Base-by-base conservation (phyloP, 352 stramenopile species). In the Thraustotheca clavata region DNA sequence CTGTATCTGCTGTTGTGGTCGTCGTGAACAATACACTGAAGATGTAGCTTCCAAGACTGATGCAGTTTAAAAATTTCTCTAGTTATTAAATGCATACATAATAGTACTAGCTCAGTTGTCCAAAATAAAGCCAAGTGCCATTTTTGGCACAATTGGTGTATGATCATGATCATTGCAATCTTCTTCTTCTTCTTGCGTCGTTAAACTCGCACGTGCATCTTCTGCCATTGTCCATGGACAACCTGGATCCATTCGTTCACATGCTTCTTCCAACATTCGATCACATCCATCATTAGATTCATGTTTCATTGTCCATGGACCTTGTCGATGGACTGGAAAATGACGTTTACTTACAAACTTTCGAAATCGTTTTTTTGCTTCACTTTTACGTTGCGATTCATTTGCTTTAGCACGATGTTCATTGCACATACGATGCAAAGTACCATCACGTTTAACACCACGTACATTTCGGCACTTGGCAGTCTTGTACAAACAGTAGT, bases 401-500 rank as follows among this genome's bases (percentile, higher is more conserved):
- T 90, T 92, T 48, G 83, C 83, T 59, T 86, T 86, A 62, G 86
- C 78, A 2, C 84, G 80, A 69, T 94, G 84, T 71, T 76, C 77
- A 35, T 88, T 77, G 67, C 82, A 91, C 46, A 91, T 77, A 43
- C 80, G 86, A 68, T 91, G 82, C 27, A 88, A 59, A 26, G 84
- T 75, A 0, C 82, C 82, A 60, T 88, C 83, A 60, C 85, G 74
- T 61, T 91, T 91, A 22, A 85, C 76, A 49, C 81, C 84, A 39
- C 84, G 84, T 39, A 77, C 59, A 67, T 77, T 84, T 50, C 79
- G 76, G 73, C 82, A 91, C 29, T 73, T 70, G 50, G 84, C 86
- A 71, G 78, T 87, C 20, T 77, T 79, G 63, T 91, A 91, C 29
- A 77, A 76, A 47, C 82, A 91, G 48, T 62, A 52, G 31, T 39